Evolutionary conservation across 768 basidiomycete genomes (phyloP).

Genomic region (Phallus indusiatus): DNA sequence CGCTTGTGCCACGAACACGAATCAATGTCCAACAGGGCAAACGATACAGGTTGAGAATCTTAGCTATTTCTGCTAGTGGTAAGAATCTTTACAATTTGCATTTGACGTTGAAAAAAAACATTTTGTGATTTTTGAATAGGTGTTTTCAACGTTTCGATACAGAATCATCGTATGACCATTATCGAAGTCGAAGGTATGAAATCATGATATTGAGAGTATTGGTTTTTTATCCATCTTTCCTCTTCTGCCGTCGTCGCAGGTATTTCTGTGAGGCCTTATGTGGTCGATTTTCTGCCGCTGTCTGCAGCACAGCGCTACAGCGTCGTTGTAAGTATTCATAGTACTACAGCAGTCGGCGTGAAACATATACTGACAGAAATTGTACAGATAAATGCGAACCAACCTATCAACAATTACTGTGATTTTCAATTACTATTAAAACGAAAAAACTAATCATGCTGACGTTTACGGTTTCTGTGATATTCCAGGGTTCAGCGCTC

Average conservation of each 20-base stretch:
- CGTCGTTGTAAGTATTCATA: constrained; percentile 17
- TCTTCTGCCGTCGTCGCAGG: constrained; percentile 10
- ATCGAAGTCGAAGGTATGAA: constrained; percentile 17
- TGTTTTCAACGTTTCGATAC: constrained; percentile 20
- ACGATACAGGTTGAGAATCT: constrained; percentile 9
- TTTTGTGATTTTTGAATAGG: too few relatives aligned
- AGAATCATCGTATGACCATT: too few relatives aligned
- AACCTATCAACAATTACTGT: constrained; percentile 14
- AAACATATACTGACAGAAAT: neutral
- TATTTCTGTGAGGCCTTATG: constrained; percentile 10
- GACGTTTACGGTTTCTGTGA: too few relatives aligned
- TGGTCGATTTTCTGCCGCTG: constrained; percentile 18
- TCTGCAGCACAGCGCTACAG: constrained; percentile 22
- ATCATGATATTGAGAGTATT: constrained; percentile 19
- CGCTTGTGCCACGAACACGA: constrained; percentile 30
- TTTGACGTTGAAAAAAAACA: too few relatives aligned
- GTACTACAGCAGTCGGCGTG: neutral
- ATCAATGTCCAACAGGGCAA: constrained; percentile 30
- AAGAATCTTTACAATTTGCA: neutral
- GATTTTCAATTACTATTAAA: neutral
- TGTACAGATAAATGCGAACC: constrained; percentile 18
- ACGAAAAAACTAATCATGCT: neutral
- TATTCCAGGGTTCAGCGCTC: constrained; percentile 11
- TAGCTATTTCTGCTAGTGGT: neutral
- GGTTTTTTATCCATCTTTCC: neutral